phyloP scores from a whole-genome alignment of 768 basidiomycete species.

The Collybia nuda region DNA sequence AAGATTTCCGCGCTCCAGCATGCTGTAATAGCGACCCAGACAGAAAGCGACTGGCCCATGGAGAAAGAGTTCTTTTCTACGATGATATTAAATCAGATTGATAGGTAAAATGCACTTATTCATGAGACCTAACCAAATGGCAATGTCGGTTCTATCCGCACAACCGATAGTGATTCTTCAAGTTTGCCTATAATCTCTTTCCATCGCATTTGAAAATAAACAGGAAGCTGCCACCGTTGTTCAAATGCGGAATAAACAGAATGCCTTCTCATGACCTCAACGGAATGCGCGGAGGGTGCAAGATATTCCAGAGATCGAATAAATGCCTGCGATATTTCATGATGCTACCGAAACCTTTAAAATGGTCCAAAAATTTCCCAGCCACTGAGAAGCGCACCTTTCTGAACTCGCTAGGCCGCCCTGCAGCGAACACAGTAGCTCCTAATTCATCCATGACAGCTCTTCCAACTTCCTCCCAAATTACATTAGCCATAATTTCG shows the following conservation, averaged over 20 bases:
- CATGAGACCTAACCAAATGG: constrained; percentile 34
- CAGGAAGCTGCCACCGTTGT: constrained; percentile 91
- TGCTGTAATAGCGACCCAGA: constrained; percentile 70
- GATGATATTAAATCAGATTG: neutral
- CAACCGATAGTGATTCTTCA: constrained; percentile 61
- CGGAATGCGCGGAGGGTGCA: constrained; percentile 71
- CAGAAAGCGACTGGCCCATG: constrained; percentile 63
- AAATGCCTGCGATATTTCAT: constrained; percentile 82
- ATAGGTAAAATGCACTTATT: constrained; percentile 2
- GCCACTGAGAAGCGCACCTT: constrained; percentile 49
- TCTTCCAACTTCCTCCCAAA: constrained; percentile 84
- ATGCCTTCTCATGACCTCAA: constrained; percentile 72
- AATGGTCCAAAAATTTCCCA: constrained; percentile 1
- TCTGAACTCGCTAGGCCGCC: constrained; percentile 86
- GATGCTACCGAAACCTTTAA: constrained; percentile 52
- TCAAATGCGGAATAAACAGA: constrained; percentile 72
- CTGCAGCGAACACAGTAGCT: constrained; percentile 81
- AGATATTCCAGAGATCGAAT: constrained; percentile 79
- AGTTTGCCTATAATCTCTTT: constrained; percentile 84
- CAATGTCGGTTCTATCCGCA: constrained; percentile 38
- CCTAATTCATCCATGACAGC: constrained; percentile 88
- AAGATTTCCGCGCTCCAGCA: constrained; percentile 90
- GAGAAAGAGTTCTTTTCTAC: constrained; percentile 40
- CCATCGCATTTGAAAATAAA: constrained; percentile 97
- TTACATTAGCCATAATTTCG: constrained; percentile 82